A percentile compares a stretch with the other conserved stretches of the same genome.
Evolutionary conservation across 1,139 yeast genomes (phyloP).

Genomic region (Citeromyces hawaiiensis): DNA sequence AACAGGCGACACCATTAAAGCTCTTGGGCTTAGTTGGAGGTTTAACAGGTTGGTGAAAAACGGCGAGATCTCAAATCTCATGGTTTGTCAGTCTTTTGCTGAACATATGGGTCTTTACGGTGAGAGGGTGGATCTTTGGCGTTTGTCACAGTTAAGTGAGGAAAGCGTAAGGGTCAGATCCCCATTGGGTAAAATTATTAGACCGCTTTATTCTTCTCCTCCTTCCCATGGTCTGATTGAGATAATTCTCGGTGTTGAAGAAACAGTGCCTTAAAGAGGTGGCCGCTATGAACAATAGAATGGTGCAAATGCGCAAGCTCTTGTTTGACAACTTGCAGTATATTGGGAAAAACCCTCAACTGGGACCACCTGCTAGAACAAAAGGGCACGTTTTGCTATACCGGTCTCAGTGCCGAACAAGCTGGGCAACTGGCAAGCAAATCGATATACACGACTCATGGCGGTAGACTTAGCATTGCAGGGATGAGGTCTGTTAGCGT

Average conservation of each 20-base stretch:
- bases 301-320: constrained; percentile 60
- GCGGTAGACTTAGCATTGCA: constrained; percentile 87
- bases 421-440: constrained; percentile 57
- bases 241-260: constrained; percentile 54
- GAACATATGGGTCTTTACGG: constrained; percentile 96
- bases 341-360: constrained; percentile 35
- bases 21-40: constrained; percentile 34
- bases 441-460: constrained; percentile 73
- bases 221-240: constrained; percentile 91
- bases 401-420: constrained; percentile 65
- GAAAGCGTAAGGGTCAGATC: constrained; percentile 43
- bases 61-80: constrained; percentile 23
- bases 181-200: constrained; percentile 65
- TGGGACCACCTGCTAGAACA: constrained; percentile 86
- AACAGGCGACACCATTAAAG: constrained; percentile 42
- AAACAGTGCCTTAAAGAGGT: constrained; percentile 73
- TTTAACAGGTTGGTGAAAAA: constrained; percentile 33
- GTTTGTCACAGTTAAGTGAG: constrained; percentile 34
- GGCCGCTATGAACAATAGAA: constrained; percentile 62
- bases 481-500: too few species aligned
- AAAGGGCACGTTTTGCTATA: constrained; percentile 94
- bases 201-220: constrained; percentile 88
- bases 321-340: constrained; percentile 43
- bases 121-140: constrained; percentile 88
- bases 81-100: constrained; percentile 86